Base-by-base conservation (phyloP, 495 filamentous ascomycete genomes). In the Penicillium taxi region DNA sequence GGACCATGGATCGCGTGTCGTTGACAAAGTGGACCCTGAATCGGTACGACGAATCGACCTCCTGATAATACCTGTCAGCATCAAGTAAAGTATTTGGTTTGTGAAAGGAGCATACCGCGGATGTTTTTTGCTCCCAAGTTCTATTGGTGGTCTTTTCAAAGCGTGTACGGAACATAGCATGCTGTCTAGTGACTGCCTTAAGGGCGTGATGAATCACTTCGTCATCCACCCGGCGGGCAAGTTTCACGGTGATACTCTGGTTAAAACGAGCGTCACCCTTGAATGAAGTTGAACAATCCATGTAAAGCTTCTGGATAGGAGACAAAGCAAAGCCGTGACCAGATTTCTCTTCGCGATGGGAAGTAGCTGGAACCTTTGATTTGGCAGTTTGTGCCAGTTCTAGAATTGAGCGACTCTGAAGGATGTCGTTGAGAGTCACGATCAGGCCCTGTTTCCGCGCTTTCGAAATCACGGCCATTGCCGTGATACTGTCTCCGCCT, bases 151-250 rank as follows among this genome's bases (percentile, higher is more conserved):
- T 33, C 19, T 55, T 61, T 27, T 37, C 63, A 47, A 82, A 84
- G 3, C 81, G 77, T 13, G 74, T 73, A 24, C 80, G 67, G 33
- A 87, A 67, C 81, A 86, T 86, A 9, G 77, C 64, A 40, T 87
- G 82, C 15, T 73, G 77, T 1, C 57, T 55, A 8, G 82, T 72
- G 17, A 84, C 57, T 4, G 75, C 67, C 29, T 70, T 68, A 18
- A 81, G 41, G 1, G 80, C 78, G 3, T 64, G 59, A 2, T 61
- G 51, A 7, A 86, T 40, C 1, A 71, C 67, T n/a, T 70, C 59
- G 0, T 67, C 42, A 6, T 69, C 56, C 18, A 76, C 63, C 2
- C 47, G 52, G 33, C 66, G 66, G 11, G 68, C 67, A 7, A 85
- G 45, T 4, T 73, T 66, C 9, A 87, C 59, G 2, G 81, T 64